Conservation (phyloP, 148 eudicot species). For the Rhododendron ferrugineum region DNA sequence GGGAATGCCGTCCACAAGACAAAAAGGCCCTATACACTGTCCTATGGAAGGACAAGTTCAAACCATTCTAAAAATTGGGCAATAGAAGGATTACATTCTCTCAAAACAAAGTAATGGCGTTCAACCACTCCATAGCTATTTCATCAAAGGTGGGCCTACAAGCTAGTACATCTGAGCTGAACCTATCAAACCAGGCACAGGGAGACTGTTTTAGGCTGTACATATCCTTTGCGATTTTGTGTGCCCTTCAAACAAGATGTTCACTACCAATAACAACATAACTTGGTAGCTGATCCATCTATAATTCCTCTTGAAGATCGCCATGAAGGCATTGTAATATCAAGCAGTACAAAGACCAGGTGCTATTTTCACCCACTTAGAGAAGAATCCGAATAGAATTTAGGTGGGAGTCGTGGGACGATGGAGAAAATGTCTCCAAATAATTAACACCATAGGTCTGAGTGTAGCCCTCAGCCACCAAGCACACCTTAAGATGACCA, state of each 20-base stretch:
- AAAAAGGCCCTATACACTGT: too few species aligned
- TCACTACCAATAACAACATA: neutral
- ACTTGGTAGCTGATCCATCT: neutral
- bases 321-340: neutral
- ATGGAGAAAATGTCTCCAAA: neutral
- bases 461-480: too few species aligned
- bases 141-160: neutral
- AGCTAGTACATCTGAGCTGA: neutral
- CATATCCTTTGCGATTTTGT: neutral
- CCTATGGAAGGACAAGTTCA: too few species aligned
- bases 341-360: neutral
- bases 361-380: neutral
- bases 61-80: too few species aligned
- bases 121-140: too few species aligned
- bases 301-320: neutral
- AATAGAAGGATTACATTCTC: too few species aligned
- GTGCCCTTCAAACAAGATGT: neutral
- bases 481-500: neutral
- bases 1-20: too few species aligned
- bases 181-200: neutral
- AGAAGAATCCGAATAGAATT: neutral
- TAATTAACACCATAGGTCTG: neutral
- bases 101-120: too few species aligned
- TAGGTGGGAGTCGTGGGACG: neutral
- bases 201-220: neutral